phyloP scores from a whole-genome alignment of 257 asterid species.

The Scutellaria galericulata region DNA sequence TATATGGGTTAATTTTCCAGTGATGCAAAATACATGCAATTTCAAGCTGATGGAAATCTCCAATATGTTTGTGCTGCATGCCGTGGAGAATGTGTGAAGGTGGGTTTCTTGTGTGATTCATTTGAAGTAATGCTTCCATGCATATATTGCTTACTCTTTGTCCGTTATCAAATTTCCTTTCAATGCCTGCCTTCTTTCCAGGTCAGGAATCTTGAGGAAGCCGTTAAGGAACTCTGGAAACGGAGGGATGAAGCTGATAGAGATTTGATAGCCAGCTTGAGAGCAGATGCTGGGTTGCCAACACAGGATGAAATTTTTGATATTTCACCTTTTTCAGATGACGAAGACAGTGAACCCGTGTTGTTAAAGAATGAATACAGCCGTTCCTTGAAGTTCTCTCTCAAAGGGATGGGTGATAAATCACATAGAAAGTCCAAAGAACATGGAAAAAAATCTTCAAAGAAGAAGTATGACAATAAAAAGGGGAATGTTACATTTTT shows the following conservation, averaged over 20 bases:
- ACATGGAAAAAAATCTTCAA: constrained; percentile 66
- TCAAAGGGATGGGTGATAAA: constrained; percentile 70
- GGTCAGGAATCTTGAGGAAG: constrained; percentile 81
- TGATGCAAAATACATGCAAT: constrained; percentile 83
- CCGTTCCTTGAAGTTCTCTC: constrained; percentile 77
- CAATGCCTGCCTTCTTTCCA: constrained; percentile 39
- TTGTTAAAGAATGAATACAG: constrained; percentile 53
- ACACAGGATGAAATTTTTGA: constrained; percentile 81
- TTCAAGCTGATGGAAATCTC: constrained; percentile 89
- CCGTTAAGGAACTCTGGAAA: constrained; percentile 95
- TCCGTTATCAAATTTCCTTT: background rate
- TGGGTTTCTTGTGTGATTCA: constrained; percentile 35
- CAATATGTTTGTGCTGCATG: constrained; percentile 89
- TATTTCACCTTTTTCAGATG: constrained; percentile 90
- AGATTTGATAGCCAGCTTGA: constrained; percentile 77
- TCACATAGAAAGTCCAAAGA: constrained; percentile 75
- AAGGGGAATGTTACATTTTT: constrained; percentile 51
- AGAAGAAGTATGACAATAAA: constrained; percentile 68
- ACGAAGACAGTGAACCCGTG: constrained; percentile 69
- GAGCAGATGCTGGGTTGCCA: constrained; percentile 95
- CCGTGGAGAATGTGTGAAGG: constrained; percentile 92
- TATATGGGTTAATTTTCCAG: constrained; percentile 50
- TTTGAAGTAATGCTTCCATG: constrained; percentile 19
- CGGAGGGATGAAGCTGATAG: constrained; percentile 88
- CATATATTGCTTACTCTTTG: constrained; percentile 6